Base-by-base conservation (phyloP, 2,329 filamentous ascomycete genomes). In the Beauveria australis region DNA sequence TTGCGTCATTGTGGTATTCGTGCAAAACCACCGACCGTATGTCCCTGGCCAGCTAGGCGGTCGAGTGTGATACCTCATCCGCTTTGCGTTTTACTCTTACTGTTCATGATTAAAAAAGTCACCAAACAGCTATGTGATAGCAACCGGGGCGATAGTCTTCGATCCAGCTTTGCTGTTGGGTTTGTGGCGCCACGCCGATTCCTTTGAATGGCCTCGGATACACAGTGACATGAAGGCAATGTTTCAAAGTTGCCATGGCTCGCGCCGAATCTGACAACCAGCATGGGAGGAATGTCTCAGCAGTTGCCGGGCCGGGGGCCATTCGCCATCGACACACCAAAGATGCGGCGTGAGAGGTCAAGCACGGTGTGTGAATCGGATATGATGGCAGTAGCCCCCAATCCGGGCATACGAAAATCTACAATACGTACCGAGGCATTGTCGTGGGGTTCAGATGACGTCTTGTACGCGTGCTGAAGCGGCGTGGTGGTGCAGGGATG, bases 11-110 rank as follows among this genome's bases (percentile, higher is more conserved):
- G 33, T 37, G 14, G 33, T 37, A 16, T 26, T 30, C 43, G 59
- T 3, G 53, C 40, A 60, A 12, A 8, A 41, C 37, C n/a, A 59
- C 59, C 64, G 66, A 69, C 70, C 43, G 66, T 8, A 62, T 47
- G 62, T 75, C 71, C 44, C 53, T 66, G 22, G 73, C 76, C 46
- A 79, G 70, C 78, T 76, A 81, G 19, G 79, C 76, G 1, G 77
- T 80, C 3, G 75, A 78, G 64, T 67, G 78, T 7, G 72, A 72
- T 28, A 78, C 76, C 41, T 70, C 75, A 44, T 77, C 76, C 40
- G 80, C 67, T 64, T 81, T 80, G 51, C 76, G 70, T 44, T 76
- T 64, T 41, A 79, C 66, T 57, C 69, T 71, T 79, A 81, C 40
- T 74, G 72, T 19, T 69, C 73, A 59, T 72, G 60, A 2, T 54